Evolutionary conservation across 2,329 filamentous ascomycete species (phyloP).

Genomic region (Pestalotiopsis fici): DNA sequence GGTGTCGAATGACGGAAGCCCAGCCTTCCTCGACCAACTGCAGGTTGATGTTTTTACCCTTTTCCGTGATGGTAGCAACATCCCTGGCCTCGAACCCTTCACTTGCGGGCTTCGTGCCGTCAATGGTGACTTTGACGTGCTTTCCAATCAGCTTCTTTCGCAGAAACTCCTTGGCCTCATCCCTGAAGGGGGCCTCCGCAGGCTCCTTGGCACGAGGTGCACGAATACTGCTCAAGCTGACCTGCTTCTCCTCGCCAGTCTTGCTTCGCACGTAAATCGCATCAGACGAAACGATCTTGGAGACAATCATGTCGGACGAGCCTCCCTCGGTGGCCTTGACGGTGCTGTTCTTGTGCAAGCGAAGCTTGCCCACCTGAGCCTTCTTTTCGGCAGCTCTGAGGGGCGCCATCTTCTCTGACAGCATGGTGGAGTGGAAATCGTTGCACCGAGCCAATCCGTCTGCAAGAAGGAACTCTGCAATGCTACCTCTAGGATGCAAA

Average conservation of each 20-base stretch:
- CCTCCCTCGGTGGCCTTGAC: slow-evolving; percentile 64
- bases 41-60: slow-evolving; percentile 85
- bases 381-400: slow-evolving; percentile 85
- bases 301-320: slow-evolving; percentile 79
- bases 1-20: slow-evolving; percentile 90
- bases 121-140: slow-evolving; percentile 84
- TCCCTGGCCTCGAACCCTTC: slow-evolving; percentile 95
- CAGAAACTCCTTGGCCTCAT: slow-evolving; percentile 94
- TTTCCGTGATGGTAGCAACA: slow-evolving; percentile 82
- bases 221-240: slow-evolving; percentile 89
- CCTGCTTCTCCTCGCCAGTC: slow-evolving; percentile 80
- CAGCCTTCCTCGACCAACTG: slow-evolving; percentile 89
- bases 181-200: slow-evolving; percentile 83
- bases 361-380: slow-evolving; percentile 75
- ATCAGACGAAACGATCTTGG: slow-evolving; percentile 84
- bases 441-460: slow-evolving; percentile 90
- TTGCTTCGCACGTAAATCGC: slow-evolving; percentile 86
- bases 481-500: slow-evolving; percentile 87
- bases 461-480: slow-evolving; percentile 86
- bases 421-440: slow-evolving; percentile 91
- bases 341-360: slow-evolving; percentile 80
- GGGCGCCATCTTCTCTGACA: slow-evolving; percentile 84
- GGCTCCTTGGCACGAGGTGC: slow-evolving; percentile 89
- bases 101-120: slow-evolving; percentile 85
- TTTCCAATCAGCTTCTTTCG: slow-evolving; percentile 95